These are phyloP conservation scores for Fonsecaea erecta DNA, from an alignment of 2,329 filamentous ascomycete species.

Conservation along the genomic window DNA sequence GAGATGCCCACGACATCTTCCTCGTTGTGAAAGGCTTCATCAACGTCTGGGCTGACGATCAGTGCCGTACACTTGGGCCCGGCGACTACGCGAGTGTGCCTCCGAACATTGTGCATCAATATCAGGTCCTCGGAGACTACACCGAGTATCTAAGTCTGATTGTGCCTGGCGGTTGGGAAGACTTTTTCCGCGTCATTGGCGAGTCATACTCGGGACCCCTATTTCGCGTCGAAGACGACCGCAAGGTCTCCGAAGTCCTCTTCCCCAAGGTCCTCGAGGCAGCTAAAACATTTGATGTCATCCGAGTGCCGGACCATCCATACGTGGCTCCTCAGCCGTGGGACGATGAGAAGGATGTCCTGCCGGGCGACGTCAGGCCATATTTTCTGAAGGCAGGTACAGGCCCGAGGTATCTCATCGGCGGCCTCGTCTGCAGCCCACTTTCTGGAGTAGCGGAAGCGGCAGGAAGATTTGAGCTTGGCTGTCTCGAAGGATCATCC, in stretches of 20 bases:
- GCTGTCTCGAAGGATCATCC: slow-evolving; percentile 53
- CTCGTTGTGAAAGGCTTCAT: slow-evolving; percentile 60
- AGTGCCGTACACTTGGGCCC: slow-evolving; percentile 58
- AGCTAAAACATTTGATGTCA: slow-evolving; percentile 60
- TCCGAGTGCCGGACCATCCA: slow-evolving; percentile 56
- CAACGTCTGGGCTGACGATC: slow-evolving; percentile 64
- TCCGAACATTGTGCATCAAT: slow-evolving; percentile 58
- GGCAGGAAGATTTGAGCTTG: slow-evolving; percentile 58
- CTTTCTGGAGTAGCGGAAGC: slow-evolving; percentile 57
- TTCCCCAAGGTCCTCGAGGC: slow-evolving; percentile 55
- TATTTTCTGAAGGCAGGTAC: slow-evolving; percentile 60
- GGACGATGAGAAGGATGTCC: slow-evolving; percentile 45
- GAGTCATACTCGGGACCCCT: slow-evolving; percentile 58
- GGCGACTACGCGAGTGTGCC: slow-evolving; percentile 65
- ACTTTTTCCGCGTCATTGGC: slow-evolving; percentile 64
- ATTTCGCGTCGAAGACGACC: slow-evolving; percentile 58
- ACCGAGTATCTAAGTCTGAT: slow-evolving; percentile 61
- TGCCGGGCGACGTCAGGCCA: slow-evolving; percentile 48
- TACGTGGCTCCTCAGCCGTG: slow-evolving; percentile 52
- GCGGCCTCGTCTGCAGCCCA: slow-evolving; percentile 54
- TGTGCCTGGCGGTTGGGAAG: slow-evolving; percentile 63
- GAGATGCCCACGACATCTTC: slow-evolving; percentile 63
- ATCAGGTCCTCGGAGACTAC: slow-evolving; percentile 59
- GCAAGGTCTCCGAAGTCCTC: slow-evolving; percentile 47
- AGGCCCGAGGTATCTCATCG: slow-evolving; percentile 53